Evolutionary conservation across 306 rosid species (phyloP).

Genomic region (Mimosa pudica): DNA sequence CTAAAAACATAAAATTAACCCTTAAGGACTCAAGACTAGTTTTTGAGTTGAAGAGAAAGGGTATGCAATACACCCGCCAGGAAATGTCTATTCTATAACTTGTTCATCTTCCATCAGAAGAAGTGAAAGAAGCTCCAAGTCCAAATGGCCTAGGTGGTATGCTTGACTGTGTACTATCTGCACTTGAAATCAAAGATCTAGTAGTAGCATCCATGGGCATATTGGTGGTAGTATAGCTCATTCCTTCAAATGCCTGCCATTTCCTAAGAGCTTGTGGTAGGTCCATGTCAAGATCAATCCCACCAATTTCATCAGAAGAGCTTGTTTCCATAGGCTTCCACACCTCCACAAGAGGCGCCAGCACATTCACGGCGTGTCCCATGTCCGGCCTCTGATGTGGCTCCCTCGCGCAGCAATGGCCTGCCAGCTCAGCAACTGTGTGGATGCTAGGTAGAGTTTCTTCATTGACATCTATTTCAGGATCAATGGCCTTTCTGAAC

Average conservation of each 20-base stretch:
- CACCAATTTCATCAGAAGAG: conserved; percentile 45
- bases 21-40: not conserved
- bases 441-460: conserved; percentile 54
- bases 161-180: conserved; percentile 62
- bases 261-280: conserved; percentile 64
- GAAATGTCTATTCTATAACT: not conserved
- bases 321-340: conserved; percentile 73
- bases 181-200: conserved; percentile 25
- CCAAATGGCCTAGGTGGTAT: conserved; percentile 54
- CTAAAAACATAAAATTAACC: not conserved
- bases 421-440: conserved; percentile 74
- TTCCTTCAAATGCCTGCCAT: conserved; percentile 71
- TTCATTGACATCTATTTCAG: conserved; percentile 52
- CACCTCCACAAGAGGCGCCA: conserved; percentile 70
- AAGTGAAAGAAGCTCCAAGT: conserved; percentile 59
- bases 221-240: conserved; percentile 17
- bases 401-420: conserved; percentile 81
- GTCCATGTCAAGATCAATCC: conserved; percentile 62
- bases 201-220: conserved; percentile 36
- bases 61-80: too few species aligned
- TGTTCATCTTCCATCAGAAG: conserved; percentile 51
- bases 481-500: conserved; percentile 58
- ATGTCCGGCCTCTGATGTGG: conserved; percentile 87
- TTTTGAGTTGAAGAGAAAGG: not conserved
- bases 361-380: conserved; percentile 75